Conservation (phyloP, 768 basidiomycete genomes). For the Cyclocybe aegerita region DNA sequence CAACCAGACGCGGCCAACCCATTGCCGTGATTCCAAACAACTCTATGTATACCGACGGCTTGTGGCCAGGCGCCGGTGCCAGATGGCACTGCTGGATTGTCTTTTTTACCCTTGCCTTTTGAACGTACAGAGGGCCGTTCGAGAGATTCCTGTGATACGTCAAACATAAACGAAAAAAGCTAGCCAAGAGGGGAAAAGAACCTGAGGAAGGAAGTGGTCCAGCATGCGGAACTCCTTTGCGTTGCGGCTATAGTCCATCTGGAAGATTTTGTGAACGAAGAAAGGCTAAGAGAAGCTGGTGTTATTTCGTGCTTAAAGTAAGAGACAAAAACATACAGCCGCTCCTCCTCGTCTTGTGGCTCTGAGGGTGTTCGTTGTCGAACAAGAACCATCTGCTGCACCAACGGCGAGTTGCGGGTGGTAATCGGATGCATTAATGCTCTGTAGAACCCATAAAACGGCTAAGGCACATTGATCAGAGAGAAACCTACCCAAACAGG, state of each 20-base stretch:
- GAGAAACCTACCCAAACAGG: slow-evolving; percentile 72
- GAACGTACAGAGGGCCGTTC: slow-evolving; percentile 41
- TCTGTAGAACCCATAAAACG: slow-evolving; percentile 37
- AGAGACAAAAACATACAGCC: slow-evolving; percentile 50
- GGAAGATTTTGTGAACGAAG: slow-evolving; percentile 77
- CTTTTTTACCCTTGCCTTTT: slow-evolving; percentile 37
- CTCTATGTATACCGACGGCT: slow-evolving; percentile 75
- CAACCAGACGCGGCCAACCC: slow-evolving; percentile 60
- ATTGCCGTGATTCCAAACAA: slow-evolving; percentile 77
- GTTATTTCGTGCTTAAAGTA: not conserved
- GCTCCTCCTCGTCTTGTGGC: slow-evolving; percentile 69
- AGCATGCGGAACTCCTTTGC: slow-evolving; percentile 81
- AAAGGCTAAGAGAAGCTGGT: slow-evolving; percentile 52
- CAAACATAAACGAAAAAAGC: not conserved
- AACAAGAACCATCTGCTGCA: slow-evolving; percentile 79
- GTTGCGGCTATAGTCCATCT: slow-evolving; percentile 82
- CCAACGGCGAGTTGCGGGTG: slow-evolving; percentile 86
- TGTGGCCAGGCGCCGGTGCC: slow-evolving; percentile 76
- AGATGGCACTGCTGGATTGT: slow-evolving; percentile 23
- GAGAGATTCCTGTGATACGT: slow-evolving; percentile 44
- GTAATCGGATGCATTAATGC: slow-evolving; percentile 73
- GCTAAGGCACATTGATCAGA: too few species aligned
- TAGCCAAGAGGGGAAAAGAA: not conserved
- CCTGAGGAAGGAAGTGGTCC: slow-evolving; percentile 83
- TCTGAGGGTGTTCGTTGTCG: slow-evolving; percentile 70